A percentile compares a stretch with the other conserved stretches of the same genome.
Evolutionary conservation across 2,329 filamentous ascomycete species (phyloP).

Genomic region (Diaporthe aspalathi): DNA sequence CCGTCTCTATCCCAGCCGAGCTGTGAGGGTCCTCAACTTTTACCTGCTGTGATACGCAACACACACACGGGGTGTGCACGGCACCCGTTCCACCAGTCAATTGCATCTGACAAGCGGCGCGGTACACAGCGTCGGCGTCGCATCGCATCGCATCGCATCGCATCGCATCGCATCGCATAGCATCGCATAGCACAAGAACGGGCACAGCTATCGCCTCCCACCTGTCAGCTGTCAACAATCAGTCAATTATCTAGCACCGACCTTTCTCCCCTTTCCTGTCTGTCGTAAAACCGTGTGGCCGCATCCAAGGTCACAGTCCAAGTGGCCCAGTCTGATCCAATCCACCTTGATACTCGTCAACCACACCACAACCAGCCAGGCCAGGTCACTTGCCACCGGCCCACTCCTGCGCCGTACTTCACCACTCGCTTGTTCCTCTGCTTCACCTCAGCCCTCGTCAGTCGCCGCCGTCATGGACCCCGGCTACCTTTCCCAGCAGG

Average conservation of each 20-base stretch:
- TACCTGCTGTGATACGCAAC: conserved; percentile 35
- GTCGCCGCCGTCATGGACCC: conserved; percentile 75
- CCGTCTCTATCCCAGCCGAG: conserved; percentile 31
- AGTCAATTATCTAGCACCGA: not conserved
- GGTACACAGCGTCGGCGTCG: conserved; percentile 6
- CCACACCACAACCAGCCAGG: not conserved
- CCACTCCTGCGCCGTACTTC: conserved; percentile 16
- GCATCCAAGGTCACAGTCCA: conserved; percentile 14
- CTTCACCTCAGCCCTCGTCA: conserved; percentile 25
- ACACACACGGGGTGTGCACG: conserved; percentile 11
- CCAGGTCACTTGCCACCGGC: not conserved
- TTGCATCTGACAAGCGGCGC: not conserved
- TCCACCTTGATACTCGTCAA: conserved; percentile 6
- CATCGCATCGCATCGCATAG: not conserved
- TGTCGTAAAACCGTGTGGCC: conserved; percentile 34
- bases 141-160: conserved; percentile 2
- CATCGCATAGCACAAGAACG: not conserved
- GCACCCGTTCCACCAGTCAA: not conserved
- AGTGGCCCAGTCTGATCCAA: conserved; percentile 23
- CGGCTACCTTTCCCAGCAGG: conserved; percentile 92
- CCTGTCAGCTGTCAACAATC: conserved; percentile 40
- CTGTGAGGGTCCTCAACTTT: conserved; percentile 29
- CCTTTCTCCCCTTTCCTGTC: conserved; percentile 10
- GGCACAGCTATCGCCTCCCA: conserved; percentile 21
- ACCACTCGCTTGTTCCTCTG: conserved; percentile 29